Evolutionary conservation across 495 filamentous ascomycete species (phyloP), one percentile per base, ranked within the genome.

Genomic region (Penicillium goetzii): DNA sequence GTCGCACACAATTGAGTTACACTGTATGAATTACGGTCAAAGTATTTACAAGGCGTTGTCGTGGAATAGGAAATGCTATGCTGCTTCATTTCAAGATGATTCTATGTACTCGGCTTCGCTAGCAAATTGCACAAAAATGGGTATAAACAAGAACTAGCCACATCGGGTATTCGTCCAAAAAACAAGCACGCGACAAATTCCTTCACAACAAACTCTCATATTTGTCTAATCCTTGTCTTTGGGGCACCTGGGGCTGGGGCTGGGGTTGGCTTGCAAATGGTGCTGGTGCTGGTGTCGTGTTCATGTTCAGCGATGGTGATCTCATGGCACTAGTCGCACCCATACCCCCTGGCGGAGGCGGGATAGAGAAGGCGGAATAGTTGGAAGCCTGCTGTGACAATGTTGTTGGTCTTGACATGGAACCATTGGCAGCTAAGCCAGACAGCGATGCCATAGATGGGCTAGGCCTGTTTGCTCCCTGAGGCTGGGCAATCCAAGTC

Each of bases 201-300:
- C 36, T 8, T 72, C 53, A 96, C 60, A 96, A 70, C 66, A 96
- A 78, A 74, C 92, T 95, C 68, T 92, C 88, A 68, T 91, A 96
- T 68, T 88, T 89, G 73, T 92, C 91, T 70, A 96, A 76, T 9
- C 90, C 90, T 62, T 85, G 79, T 47, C 77, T 75, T 56, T 75
- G 76, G 33, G 76, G 69, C 52, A 45, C 59, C 57, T 65, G 66
- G 19, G 82, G 63, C 77, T 79, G 63, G 45, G 49, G 30, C 63
- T 53, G 66, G 28, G 58, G 56, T 56, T 66, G 72, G 26, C 56
- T 45, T 19, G 57, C 58, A 56, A 74, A 72, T 28, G 68, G 59
- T 21, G 30, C 59, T 28, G 68, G 59, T 21, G 30, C 59, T 33
- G 63, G 64, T 23, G 60, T 65, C 38, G 58, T 61, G 40, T 58